A percentile compares a stretch with the other conserved stretches of the same genome.
Conservation (phyloP, 2,329 filamentous ascomycete genomes). For the Alternaria angustiovoidea region DNA sequence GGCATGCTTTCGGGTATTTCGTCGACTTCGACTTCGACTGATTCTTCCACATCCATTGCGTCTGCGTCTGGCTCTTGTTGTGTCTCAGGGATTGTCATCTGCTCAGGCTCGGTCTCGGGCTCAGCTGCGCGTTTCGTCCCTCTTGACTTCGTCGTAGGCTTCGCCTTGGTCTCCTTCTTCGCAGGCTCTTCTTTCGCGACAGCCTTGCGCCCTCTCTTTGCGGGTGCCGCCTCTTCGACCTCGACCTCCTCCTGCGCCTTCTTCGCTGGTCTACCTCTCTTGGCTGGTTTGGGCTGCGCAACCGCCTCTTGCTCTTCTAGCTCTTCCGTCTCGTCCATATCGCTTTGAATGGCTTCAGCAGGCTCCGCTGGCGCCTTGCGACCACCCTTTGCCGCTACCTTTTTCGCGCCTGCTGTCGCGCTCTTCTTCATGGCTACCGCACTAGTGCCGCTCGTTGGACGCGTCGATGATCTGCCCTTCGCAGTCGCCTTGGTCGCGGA, state of each 20-base stretch:
- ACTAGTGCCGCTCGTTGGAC: conserved; percentile 48
- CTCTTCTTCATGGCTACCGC: conserved; percentile 50
- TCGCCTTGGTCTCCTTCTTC: conserved; percentile 34
- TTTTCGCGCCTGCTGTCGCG: conserved; percentile 48
- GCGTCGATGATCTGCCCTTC: conserved; percentile 48
- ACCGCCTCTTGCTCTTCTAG: conserved; percentile 42
- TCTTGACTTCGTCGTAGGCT: conserved; percentile 35
- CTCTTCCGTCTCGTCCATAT: conserved; percentile 56
- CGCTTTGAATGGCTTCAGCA: conserved; percentile 51
- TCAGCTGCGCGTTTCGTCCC: conserved; percentile 44
- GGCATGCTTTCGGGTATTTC: conserved; percentile 48
- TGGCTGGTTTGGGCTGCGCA: conserved; percentile 35
- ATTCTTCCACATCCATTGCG: conserved; percentile 50
- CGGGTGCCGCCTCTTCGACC: conserved; percentile 29
- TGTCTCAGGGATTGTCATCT: conserved; percentile 55
- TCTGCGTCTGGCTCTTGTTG: conserved; percentile 51
- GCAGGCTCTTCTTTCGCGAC: conserved; percentile 31
- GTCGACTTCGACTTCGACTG: conserved; percentile 48
- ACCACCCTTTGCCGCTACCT: conserved; percentile 40
- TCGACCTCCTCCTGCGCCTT: conserved; percentile 49
- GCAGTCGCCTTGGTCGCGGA: conserved; percentile 41
- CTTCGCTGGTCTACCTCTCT: conserved; percentile 54
- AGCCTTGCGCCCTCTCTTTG: conserved; percentile 44
- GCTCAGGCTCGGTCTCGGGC: conserved; percentile 47
- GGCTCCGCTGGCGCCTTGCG: conserved; percentile 55